Evolutionary conservation across 805 yeast species (phyloP), one percentile per base, ranked within the genome.

Genomic region (Candida railenensis): DNA sequence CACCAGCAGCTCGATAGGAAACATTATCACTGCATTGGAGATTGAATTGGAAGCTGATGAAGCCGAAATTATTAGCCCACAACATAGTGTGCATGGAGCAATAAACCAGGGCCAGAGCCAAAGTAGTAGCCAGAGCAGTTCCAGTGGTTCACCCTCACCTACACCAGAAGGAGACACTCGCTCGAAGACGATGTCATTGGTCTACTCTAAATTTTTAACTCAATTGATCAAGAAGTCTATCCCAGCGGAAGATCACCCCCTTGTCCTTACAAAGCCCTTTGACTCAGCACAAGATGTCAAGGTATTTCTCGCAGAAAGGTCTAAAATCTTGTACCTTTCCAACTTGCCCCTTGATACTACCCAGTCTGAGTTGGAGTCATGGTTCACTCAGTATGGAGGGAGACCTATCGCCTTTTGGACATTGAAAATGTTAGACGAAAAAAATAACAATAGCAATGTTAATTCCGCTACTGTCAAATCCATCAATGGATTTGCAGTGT

Each of bases 341-440:
- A 89, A 89, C 62, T 68, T 91, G 52, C 91, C 96, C 2, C 73
- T 73, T 21, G 97, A 90, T 57, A 87, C 92, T 4, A 91, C 96
- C 1, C 97, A 91, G 65, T 77, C 89, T 43, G 97, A 91, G 65
- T 72, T 90, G 41, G 97, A 90, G 68, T 76, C 85, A 28, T 91
- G 97, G 96, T 90, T 89, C 62, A 82, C 89, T 3, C 94, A 87
- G 60, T 85, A 79, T 61, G 96, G 96, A 2, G 86, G 89, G 1
- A 76, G 91, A 43, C 96, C 96, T 1, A 77, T 87, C 43, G 94
- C 96, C 11, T 88, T 89, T 62, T 89, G 97, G 96, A 83, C 94
- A 0, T 73, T 90, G 43, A 83, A 83, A 57, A 76, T 80, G n/a
- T 77, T 82, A 21, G 73, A 67, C 16, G 39, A 34, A 5, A 25